Evolutionary conservation across 371 early-diverging fungal genomes (phyloP), one percentile per base, ranked within the genome.

Genomic region (Mortierella sp.): DNA sequence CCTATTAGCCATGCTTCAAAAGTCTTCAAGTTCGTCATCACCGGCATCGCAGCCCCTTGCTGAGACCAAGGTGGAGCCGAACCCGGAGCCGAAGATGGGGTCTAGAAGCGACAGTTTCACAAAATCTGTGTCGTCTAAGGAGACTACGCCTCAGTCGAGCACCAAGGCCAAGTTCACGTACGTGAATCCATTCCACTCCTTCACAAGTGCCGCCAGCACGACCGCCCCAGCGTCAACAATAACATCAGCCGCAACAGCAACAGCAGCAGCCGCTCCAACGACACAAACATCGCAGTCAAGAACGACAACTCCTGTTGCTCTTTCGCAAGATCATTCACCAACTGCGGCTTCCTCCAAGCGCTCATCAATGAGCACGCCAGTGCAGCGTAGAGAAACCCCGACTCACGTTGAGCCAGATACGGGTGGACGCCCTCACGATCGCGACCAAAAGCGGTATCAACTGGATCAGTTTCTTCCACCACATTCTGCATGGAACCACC

Each of bases 401-500:
- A 34, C 55, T 14, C 75, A 73, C 34, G 56, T 48, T 23, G 78
- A 76, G 26, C 47, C 46, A 2, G 66, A 60, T 11, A 17, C 42
- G 6, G 28, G 60, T 11, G 53, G 42, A 34, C 66, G 65, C 6
- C 48, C 62, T 27, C 57, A 64, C 23, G 76, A 76, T 6, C 67
- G 42, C 12, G 78, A 70, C 21, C 70, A 76, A 31, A 76, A 65
- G 61, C 78, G 78, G 6, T 76, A 70, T 31, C 78, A 76, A 14
- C 50, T 61, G 9, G 78, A 76, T 34, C 78, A 76, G 42, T 30
- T 76, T 30, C 59, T 76, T 8, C 78, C 78, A 12, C 78, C 78
- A 5, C 70, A 70, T 34, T 76, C 78, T 11, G 78, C 78, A 8
- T 76, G 78, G 78, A 76, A 76, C 12, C 70, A 76, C 31, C 78